phyloP scores from a whole-genome alignment of 1,284 basidiomycete species.

The Phellopilus nigrolimitatus region DNA sequence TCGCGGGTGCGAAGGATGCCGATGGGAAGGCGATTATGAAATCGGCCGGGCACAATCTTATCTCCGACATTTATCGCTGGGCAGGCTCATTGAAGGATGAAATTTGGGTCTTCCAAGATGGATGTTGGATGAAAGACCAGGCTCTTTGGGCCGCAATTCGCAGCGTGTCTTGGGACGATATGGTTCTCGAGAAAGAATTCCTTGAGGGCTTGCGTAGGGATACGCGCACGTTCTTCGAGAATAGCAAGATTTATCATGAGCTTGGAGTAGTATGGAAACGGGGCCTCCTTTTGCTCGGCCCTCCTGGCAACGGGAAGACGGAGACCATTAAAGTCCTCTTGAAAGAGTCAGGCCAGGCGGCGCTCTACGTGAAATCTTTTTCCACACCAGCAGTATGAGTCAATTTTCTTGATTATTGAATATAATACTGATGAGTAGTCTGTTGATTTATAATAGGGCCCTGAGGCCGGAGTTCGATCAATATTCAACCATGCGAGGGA shows the following conservation, averaged over 20 bases:
- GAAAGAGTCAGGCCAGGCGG: conserved; percentile 26
- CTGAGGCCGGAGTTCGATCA: conserved; percentile 28
- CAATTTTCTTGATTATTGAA: too few species aligned
- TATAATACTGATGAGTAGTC: too few species aligned
- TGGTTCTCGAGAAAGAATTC: conserved; percentile 39
- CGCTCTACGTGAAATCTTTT: conserved; percentile 43
- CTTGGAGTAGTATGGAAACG: conserved; percentile 42
- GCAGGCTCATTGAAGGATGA: conserved; percentile 29
- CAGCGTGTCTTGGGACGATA: conserved; percentile 33
- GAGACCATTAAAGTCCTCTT: not conserved
- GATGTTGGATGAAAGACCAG: conserved; percentile 34
- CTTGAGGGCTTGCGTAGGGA: conserved; percentile 34
- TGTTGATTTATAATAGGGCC: too few species aligned
- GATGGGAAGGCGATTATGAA: too few species aligned
- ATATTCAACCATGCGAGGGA: conserved; percentile 33
- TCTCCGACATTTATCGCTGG: conserved; percentile 29
- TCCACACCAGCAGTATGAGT: too few species aligned
- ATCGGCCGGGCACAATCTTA: conserved; percentile 29
- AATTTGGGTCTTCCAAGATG: conserved; percentile 37
- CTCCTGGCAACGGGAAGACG: conserved; percentile 29
- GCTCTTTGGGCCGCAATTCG: conserved; percentile 36
- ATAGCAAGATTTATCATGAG: too few species aligned
- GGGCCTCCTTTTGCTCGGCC: conserved; percentile 29
- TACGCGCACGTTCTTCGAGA: too few species aligned
- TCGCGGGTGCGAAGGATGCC: conserved; percentile 13